Evolutionary conservation across 805 yeast species (phyloP), one percentile per base, ranked within the genome.

Genomic region (Pichia manshurica): DNA sequence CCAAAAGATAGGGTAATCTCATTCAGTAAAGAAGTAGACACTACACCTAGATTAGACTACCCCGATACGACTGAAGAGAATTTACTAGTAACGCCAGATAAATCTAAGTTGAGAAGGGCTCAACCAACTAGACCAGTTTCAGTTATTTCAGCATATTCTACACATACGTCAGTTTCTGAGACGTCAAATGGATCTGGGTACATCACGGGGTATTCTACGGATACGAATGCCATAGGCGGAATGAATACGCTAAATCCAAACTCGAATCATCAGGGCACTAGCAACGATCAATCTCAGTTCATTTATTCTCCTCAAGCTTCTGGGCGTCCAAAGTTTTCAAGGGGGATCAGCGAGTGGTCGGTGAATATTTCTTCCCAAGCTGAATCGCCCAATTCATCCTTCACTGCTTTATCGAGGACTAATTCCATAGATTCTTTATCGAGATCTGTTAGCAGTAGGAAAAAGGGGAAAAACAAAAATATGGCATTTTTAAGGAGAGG

Each of bases 91-190:
- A 48, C 51, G 19, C 51, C 48, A 2, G 46, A 45, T 23, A 39
- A 36, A 8, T 38, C 38, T 3, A 33, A 23, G 13, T 16, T 66
- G 29, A 50, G 46, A 40, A 51, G 56, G 42, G 46, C 53, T 25
- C 47, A 50, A 58, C 60, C 51, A 48, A 52, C 66, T 25, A 63
- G 83, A 43, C 82, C 82, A 4, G 67, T 70, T 0, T 79, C 84
- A 1, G 69, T 72, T 35, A 58, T 78, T 1, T 79, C 84, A 0
- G 73, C 77, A 20, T 71, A 71, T 46, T 75, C 81, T 0, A 59
- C 70, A 2, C 65, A 73, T 64, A 74, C 81, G 0, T 70, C 72
- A 3, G 63, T 70, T 35, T 78, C 83, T 0, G 82, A 78, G 47
- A 70, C 73, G 37, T 76, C 82, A 0, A 74, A 76, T 45, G 70